Conservation (phyloP, 495 filamentous ascomycete genomes). For the Tetracladium setigerum region DNA sequence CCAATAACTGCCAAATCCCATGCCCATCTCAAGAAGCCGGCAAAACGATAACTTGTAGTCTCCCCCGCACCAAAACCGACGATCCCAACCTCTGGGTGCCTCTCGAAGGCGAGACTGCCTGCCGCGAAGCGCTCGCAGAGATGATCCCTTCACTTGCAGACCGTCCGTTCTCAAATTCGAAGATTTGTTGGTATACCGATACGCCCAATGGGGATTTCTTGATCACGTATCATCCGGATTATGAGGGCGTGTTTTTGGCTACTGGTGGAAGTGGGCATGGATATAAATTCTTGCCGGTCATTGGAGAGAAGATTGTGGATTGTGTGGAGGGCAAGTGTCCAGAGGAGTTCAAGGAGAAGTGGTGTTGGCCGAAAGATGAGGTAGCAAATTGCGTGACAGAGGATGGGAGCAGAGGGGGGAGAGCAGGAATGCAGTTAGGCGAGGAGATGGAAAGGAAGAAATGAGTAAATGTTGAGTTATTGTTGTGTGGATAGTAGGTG, state of each 20-base stretch:
- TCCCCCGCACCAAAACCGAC: constrained; percentile 14
- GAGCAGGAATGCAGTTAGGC: constrained; percentile 44
- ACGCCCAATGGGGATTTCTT: constrained; percentile 77
- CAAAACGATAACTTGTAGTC: constrained; percentile 9
- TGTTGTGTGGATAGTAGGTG: too few relatives aligned
- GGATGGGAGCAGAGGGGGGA: constrained; percentile 61
- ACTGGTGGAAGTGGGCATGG: constrained; percentile 83
- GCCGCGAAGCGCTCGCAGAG: constrained; percentile 51
- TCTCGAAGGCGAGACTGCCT: constrained; percentile 50
- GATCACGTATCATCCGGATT: constrained; percentile 64
- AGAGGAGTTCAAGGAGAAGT: constrained; percentile 51
- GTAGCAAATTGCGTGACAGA: constrained; percentile 38
- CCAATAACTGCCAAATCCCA: constrained; percentile 50
- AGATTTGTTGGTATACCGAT: constrained; percentile 88
- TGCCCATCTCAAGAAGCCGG: constrained; percentile 20
- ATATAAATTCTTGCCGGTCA: constrained; percentile 83
- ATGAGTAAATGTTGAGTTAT: neutral
- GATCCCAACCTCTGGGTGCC: constrained; percentile 33
- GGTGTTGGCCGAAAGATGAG: constrained; percentile 53
- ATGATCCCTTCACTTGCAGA: constrained; percentile 54
- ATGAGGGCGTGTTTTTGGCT: constrained; percentile 64
- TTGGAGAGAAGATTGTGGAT: constrained; percentile 72
- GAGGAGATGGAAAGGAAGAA: constrained; percentile 35
- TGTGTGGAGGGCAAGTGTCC: constrained; percentile 51
- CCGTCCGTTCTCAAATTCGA: constrained; percentile 58